Percentiles rank a stretch among this genome's conserved stretches.
Evolutionary conservation across 164 flowering plant genomes (phyloP).

Genomic region (Cinnamomum chago): DNA sequence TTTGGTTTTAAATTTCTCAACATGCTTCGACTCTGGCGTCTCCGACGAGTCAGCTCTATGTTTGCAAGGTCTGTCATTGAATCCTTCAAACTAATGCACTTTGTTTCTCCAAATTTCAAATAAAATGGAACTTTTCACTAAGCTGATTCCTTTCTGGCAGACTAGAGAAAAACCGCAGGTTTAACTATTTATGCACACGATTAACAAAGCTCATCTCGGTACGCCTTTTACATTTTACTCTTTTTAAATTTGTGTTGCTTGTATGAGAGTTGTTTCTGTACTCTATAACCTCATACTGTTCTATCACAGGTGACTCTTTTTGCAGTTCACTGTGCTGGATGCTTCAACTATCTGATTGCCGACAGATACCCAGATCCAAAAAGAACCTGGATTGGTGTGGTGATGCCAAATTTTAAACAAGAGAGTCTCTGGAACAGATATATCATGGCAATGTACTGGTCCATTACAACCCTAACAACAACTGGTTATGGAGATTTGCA

Average conservation of each 20-base stretch:
- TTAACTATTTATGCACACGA: constrained; percentile 94
- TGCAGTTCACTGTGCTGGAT: constrained; percentile 93
- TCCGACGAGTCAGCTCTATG: constrained; percentile 88
- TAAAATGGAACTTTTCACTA: constrained; percentile 16
- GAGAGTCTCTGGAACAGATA: constrained; percentile 76
- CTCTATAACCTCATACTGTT: background rate
- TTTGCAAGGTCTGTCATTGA: constrained; percentile 68
- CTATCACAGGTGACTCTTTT: constrained; percentile 73
- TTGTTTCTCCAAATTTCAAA: constrained; percentile 18
- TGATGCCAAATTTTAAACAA: constrained; percentile 71
- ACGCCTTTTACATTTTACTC: constrained; percentile 18
- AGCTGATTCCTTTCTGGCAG: constrained; percentile 40
- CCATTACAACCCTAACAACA: constrained; percentile 86
- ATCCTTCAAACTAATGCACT: constrained; percentile 11
- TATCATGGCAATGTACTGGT: constrained; percentile 88
- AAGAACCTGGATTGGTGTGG: constrained; percentile 95
- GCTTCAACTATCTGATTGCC: constrained; percentile 87
- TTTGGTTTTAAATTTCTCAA: constrained; percentile 63
- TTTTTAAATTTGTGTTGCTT: too few relatives aligned
- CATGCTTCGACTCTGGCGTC: constrained; percentile 97
- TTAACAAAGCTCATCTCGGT: constrained; percentile 88
- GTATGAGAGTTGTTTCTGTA: background rate
- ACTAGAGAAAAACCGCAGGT: constrained; percentile 92
- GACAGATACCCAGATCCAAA: constrained; percentile 82
- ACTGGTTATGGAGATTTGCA: constrained; percentile 97